Percentiles rank a stretch among this genome's conserved stretches.
Evolutionary conservation across 2,329 filamentous ascomycete genomes (phyloP).

Genomic region (Cladosporium sp.): DNA sequence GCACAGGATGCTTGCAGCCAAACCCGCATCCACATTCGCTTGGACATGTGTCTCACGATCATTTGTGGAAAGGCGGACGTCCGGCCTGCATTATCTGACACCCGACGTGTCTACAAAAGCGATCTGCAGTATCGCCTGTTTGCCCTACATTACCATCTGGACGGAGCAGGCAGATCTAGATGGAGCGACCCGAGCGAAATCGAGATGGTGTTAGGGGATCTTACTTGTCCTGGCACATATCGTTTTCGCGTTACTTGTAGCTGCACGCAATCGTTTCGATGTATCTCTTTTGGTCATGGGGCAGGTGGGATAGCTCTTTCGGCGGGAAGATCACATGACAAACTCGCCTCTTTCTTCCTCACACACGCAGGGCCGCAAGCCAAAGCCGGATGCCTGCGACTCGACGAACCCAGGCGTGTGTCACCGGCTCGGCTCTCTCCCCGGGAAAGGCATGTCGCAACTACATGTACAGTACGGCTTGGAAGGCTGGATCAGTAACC

Average conservation of each 20-base stretch:
- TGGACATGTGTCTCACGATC: background rate
- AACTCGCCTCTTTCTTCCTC: background rate
- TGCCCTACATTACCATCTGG: background rate
- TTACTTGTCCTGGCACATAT: background rate
- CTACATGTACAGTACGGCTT: background rate
- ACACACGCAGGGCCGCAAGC: background rate
- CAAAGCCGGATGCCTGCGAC: constrained; percentile 7
- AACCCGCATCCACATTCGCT: background rate
- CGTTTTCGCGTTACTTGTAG: background rate
- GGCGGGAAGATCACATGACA: background rate
- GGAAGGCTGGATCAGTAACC: background rate
- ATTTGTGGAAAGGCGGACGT: background rate
- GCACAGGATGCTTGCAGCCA: background rate
- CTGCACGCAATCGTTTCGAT: background rate
- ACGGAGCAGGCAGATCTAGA: background rate
- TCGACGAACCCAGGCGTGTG: background rate
- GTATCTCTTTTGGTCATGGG: background rate
- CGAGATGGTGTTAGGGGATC: background rate
- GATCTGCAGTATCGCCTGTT: background rate
- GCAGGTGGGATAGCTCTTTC: background rate
- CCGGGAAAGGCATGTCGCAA: background rate
- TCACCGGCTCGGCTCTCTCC: background rate
- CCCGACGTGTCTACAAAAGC: background rate
- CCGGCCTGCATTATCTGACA: background rate
- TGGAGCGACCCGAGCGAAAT: background rate